These are phyloP conservation scores for Syncephalis plumigaleata DNA, from an alignment of 371 early-diverging fungal genomes.

Conservation along the genomic window DNA sequence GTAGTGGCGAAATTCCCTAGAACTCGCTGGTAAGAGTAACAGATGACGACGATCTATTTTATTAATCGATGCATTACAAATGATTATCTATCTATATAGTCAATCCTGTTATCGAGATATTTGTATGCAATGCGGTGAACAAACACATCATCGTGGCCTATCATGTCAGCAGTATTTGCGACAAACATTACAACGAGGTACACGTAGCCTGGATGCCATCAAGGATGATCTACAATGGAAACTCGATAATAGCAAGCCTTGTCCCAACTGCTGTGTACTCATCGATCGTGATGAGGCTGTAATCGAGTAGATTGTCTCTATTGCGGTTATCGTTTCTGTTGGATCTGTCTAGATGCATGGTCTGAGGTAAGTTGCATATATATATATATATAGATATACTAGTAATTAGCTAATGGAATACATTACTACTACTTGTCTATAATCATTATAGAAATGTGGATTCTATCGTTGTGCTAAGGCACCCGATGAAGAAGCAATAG, in stretches of 20 bases:
- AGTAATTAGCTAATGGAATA: no score
- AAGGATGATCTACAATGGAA: slow-evolving; percentile 28
- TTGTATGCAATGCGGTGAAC: slow-evolving; percentile 38
- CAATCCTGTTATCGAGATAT: slow-evolving; percentile 18
- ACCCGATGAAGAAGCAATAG: no score
- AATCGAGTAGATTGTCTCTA: slow-evolving; percentile 60
- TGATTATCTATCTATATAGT: not conserved
- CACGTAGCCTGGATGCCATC: slow-evolving; percentile 12
- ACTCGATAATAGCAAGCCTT: slow-evolving; percentile 30
- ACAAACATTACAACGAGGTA: slow-evolving; percentile 7
- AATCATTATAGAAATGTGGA: slow-evolving; percentile 15
- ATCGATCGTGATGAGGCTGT: slow-evolving; percentile 67
- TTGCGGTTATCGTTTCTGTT: slow-evolving; percentile 56
- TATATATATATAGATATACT: not conserved
- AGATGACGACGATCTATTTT: no score
- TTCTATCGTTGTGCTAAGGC: slow-evolving; percentile 14
- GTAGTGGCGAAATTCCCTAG: slow-evolving; percentile 34
- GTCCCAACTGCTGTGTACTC: slow-evolving; percentile 54
- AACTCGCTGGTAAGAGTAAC: slow-evolving; percentile 24
- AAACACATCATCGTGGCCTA: slow-evolving; percentile 21
- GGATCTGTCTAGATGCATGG: slow-evolving; percentile 29
- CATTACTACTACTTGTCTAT: no score
- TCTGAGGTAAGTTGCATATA: slow-evolving; percentile 7
- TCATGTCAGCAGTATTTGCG: slow-evolving; percentile 30
- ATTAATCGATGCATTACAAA: not conserved